These are phyloP conservation scores for Chlorella sp. DNA, from an alignment of 139 green algal species.

Conservation along the genomic window DNA sequence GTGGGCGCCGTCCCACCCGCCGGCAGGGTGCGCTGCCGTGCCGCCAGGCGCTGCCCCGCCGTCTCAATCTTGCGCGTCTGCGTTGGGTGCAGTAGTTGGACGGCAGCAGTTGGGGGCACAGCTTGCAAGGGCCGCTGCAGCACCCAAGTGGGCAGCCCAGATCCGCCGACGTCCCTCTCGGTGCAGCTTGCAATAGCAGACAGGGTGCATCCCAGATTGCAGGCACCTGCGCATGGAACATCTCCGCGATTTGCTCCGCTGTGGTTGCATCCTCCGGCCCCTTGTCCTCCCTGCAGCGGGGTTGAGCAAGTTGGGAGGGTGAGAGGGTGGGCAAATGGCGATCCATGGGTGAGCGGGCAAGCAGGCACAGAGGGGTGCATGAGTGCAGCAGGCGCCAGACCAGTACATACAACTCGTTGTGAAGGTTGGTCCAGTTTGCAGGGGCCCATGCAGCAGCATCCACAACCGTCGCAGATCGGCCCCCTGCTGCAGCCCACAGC, in stretches of 20 bases:
- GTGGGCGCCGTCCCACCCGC: not conserved
- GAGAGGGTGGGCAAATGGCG: no score
- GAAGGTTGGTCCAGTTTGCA: no score
- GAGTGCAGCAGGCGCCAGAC: no score
- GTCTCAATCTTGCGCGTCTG: slow-evolving; percentile 33
- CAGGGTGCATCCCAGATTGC: no score
- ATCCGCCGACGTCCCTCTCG: no score
- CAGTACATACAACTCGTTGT: no score
- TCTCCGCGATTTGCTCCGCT: slow-evolving; percentile 68
- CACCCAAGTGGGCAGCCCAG: no score
- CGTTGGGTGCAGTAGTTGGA: not conserved
- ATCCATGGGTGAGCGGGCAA: not conserved
- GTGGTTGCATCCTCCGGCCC: slow-evolving; percentile 86
- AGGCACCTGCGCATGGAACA: slow-evolving; percentile 17
- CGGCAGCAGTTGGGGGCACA: not conserved
- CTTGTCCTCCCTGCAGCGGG: slow-evolving; percentile 85
- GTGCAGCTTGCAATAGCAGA: not conserved
- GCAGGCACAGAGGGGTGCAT: no score
- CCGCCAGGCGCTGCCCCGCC: slow-evolving; percentile 15
- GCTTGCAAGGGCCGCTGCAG: no score
- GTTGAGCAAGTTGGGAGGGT: not conserved
- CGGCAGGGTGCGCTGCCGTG: not conserved
- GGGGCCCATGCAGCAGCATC: no score
- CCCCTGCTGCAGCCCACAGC: no score
- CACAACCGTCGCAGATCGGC: no score